These are phyloP conservation scores for Sporothrix variecibatus DNA, from an alignment of 2,329 filamentous ascomycete species.

Conservation along the genomic window DNA sequence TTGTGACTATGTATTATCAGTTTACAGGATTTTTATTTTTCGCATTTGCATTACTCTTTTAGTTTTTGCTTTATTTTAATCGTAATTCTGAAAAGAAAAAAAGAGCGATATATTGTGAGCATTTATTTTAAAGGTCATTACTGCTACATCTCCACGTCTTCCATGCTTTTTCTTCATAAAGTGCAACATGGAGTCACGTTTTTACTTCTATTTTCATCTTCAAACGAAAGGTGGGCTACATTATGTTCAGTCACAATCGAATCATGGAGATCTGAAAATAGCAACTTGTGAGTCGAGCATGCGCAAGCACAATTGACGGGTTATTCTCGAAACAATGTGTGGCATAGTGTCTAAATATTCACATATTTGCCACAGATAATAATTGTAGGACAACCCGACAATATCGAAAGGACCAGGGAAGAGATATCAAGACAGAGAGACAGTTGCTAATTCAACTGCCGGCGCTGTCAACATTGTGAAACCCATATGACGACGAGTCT, in stretches of 20 bases:
- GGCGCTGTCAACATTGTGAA: slow-evolving; percentile 10
- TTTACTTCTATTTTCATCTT: not conserved
- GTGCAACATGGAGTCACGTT: not conserved
- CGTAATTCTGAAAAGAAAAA: too few species aligned
- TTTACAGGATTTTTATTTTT: too few species aligned
- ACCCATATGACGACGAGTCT: not conserved
- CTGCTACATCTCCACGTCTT: too few species aligned
- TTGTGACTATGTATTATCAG: too few species aligned
- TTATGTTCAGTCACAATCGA: not conserved
- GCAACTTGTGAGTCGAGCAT: not conserved
- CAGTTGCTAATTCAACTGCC: not conserved
- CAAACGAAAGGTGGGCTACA: not conserved
- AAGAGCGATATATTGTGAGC: too few species aligned
- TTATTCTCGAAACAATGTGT: not conserved
- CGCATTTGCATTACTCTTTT: too few species aligned
- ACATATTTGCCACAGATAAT: not conserved
- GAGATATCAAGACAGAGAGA: not conserved
- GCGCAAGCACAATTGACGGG: not conserved
- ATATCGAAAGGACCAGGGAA: not conserved
- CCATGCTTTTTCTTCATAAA: too few species aligned
- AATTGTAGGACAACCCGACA: not conserved
- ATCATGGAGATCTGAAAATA: slow-evolving; percentile 8
- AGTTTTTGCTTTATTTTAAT: too few species aligned
- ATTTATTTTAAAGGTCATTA: too few species aligned
- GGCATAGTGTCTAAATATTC: not conserved